Percentiles rank a stretch among this genome's conserved stretches.
These are phyloP conservation scores for Macrolepiota albuminosa DNA, from an alignment of 768 basidiomycete genomes.

Conservation along the genomic window DNA sequence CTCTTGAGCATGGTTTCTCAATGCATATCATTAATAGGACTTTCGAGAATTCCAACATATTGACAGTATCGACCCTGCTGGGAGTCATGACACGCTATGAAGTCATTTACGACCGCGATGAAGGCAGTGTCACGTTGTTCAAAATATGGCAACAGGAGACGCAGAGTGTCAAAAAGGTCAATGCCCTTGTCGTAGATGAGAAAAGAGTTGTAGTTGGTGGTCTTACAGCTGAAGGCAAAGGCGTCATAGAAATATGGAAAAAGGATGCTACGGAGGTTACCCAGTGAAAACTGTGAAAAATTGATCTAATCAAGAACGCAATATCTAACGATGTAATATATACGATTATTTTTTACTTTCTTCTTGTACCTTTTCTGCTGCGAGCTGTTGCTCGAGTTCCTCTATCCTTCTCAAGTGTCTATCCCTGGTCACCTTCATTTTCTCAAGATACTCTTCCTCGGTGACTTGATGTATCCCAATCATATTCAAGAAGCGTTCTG, in stretches of 20 bases:
- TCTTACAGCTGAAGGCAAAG: slow-evolving; percentile 50
- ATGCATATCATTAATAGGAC: slow-evolving; percentile 30
- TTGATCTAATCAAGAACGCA: background rate
- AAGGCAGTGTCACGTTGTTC: slow-evolving; percentile 35
- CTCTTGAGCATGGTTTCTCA: background rate
- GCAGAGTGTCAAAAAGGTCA: slow-evolving; percentile 53
- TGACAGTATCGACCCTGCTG: slow-evolving; percentile 58
- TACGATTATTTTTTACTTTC: slow-evolving; percentile 11
- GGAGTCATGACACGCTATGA: slow-evolving; percentile 51
- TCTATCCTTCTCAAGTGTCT: slow-evolving; percentile 51
- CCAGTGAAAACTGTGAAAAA: background rate
- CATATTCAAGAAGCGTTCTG: slow-evolving; percentile 35
- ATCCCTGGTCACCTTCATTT: slow-evolving; percentile 53
- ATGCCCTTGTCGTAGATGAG: slow-evolving; percentile 48
- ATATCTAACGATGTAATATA: background rate
- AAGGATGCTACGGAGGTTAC: slow-evolving; percentile 9
- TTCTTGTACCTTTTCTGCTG: slow-evolving; percentile 27
- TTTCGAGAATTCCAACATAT: slow-evolving; percentile 40
- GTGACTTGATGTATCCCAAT: slow-evolving; percentile 56
- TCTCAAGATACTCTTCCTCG: slow-evolving; percentile 67
- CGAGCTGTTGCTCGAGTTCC: slow-evolving; percentile 45
- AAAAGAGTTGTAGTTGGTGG: slow-evolving; percentile 58
- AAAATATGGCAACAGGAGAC: slow-evolving; percentile 44
- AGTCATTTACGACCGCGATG: slow-evolving; percentile 33
- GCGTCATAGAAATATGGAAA: slow-evolving; percentile 62